Evolutionary conservation across 2,329 filamentous ascomycete species (phyloP), one percentile per base, ranked within the genome.

Genomic region (Penicillium psychrosexuale): DNA sequence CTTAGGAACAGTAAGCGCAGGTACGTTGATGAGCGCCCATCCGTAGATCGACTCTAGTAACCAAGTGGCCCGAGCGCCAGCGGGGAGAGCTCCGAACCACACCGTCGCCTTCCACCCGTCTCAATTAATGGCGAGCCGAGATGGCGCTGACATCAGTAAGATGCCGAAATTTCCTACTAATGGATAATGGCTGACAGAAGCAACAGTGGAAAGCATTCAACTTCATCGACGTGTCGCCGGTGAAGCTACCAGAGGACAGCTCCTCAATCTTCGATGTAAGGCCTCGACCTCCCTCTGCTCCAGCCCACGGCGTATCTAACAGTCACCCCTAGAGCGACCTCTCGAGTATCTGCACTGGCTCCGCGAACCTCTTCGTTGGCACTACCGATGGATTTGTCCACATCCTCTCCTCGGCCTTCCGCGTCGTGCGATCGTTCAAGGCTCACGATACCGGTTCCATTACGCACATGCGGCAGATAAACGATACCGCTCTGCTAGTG

Each of bases 151-250:
- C 72, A 69, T 76, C 74, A 67, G 74, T 76, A 68, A 55, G 65
- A 28, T 11, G 11, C 9, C 1, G 7, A 5, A 2, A 9, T 6
- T 31, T 3, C 4, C 3, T 15, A 22, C 9, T 6, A 3, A 11
- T 34, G 15, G 13, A 39, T 22, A 3, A n/a, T 5, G 11, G 30
- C 49, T 60, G 40, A 61, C 50, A 47, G 4, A 28, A 12, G 5
- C 8, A 8, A 22, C 62, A 96, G 93, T 97, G 94, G 93, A 97
- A 97, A 89, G 87, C 89, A 66, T 99, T 99, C 80, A 92, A 96
- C 82, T 99, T 99, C 86, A 97, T 99, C 84, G 91, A 97, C 77
- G 91, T 96, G 74, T 86, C 86, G 72, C 87, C 89, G 72, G 86
- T 97, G 74, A 85, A 88, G 69, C 82, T 92, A 67, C 83, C 82